Evolutionary conservation across 192 early-diverging fungal species (phyloP), one percentile per base, ranked within the genome.

Genomic region (Backusella macrospora): DNA sequence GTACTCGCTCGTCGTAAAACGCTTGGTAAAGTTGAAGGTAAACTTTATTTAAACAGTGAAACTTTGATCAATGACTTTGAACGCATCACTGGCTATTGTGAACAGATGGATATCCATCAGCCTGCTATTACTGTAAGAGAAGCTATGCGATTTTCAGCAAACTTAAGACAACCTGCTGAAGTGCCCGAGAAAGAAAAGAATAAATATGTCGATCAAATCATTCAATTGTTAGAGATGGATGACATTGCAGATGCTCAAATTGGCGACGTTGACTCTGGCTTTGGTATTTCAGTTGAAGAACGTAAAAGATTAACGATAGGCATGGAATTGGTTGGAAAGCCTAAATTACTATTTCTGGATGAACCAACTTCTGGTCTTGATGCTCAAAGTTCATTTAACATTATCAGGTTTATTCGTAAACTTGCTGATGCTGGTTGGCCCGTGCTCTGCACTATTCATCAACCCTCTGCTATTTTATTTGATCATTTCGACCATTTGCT

Each of bases 311-410:
- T 97, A 42, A 93, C 91, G 15, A 94, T 98, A 64, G 96, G 90
- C 39, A 85, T 94, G 43, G 94, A 97, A 79, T 83, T 97, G 42
- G 89, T 96, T 6, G 86, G 93, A 14, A 84, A 90, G 81, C 90
- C 92, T 16, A 86, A 90, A 73, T 76, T 92, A 26, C 85, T 97
- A 42, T 93, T 97, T 82, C 83, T 96, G 73, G 95, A 96, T 81
- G 96, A 93, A 76, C 96, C 96, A 37, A 96, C 94, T 1, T 93
- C 91, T 37, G 96, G 96, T 21, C 80, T 92, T 12, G 91, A 92
- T 77, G 88, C 90, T 9, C 93, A 96, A 74, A 84, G 92, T 12
- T 90, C 93, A 0, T 90, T 89, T 77, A 89, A 93, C 84, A 84
- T 92, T 74, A 83, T 91, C 72, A 86, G 90, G 69, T 91, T 95